Evolutionary conservation across 73 alveolate species (phyloP), one percentile per base, ranked within the genome.

Genomic region (Paramecium pentaurelia): DNA sequence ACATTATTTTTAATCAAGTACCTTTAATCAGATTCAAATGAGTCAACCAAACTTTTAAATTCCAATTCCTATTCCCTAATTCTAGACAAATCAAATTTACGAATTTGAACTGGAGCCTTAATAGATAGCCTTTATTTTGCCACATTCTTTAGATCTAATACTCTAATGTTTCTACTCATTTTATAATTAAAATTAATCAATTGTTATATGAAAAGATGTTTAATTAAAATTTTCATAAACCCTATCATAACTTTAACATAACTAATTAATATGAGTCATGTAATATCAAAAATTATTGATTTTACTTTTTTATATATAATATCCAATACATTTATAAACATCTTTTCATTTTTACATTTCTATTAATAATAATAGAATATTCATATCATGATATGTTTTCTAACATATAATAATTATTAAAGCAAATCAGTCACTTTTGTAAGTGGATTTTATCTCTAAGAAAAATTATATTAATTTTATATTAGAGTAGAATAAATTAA

Each of bases 11-110:
- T 18, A 1, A n/a, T 54, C 11, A 4, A 27, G 28, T 68, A 68
- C 85, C 85, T 68, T 27, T 75, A 10, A 75, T 75, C 60, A 75
- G 88, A 75, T 37, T 75, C 88, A 75, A 34, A 75, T 37, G 88
- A 75, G 36, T 34, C 60, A 37, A 75, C 38, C 20, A 75, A 40
- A 37, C 60, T 75, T 75, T 75, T 22, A 75, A 75, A 75, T 16
- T 75, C 68, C 49, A 32, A 18, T 37, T 75, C 88, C 11, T 75
- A 34, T 40, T 75, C 36, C 18, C 60, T 75, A n/a, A 75, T 75
- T 75, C 49, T 75, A 3, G 88, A 45, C 4, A 75, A 38, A 40
- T 75, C 70, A 54, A 54, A 54, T 54, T 54, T 54, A 0, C 70
- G 34, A 4, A 54, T 54, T 8, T 54, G 32, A 54, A 54, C 70